phyloP scores from a whole-genome alignment of 2,329 filamentous ascomycete species.

The Ophiostoma quercus region DNA sequence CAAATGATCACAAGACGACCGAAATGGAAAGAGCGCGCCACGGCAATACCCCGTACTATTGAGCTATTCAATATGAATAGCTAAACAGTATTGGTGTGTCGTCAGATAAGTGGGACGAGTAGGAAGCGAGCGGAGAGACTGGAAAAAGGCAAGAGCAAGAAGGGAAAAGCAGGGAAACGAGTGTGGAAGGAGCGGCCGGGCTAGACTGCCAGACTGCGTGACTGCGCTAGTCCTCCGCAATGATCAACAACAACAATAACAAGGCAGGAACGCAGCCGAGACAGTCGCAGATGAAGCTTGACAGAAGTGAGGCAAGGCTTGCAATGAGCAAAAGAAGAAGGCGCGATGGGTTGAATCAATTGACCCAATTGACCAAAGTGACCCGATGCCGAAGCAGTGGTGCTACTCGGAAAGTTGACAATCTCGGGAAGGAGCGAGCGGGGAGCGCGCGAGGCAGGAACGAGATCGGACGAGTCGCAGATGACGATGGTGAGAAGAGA shows the following conservation, averaged over 20 bases:
- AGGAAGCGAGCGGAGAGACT: background rate
- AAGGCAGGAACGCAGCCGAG: conserved; percentile 11
- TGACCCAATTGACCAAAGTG: background rate
- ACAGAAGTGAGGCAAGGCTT: no score
- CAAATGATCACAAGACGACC: background rate
- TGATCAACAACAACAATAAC: conserved; percentile 14
- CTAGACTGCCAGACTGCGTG: background rate
- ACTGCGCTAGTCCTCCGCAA: conserved; percentile 7
- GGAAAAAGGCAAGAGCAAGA: background rate
- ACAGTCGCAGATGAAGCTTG: background rate
- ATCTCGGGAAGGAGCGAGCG: background rate
- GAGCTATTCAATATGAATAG: background rate
- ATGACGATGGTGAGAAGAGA: background rate
- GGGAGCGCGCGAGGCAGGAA: background rate
- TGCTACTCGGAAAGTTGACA: background rate
- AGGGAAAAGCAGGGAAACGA: background rate
- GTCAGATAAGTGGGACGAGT: conserved; percentile 7
- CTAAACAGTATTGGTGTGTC: background rate
- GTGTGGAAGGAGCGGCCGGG: conserved; percentile 5
- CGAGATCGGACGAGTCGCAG: conserved; percentile 6
- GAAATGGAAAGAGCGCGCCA: background rate
- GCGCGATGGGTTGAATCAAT: background rate
- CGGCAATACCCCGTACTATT: background rate
- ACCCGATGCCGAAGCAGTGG: background rate
- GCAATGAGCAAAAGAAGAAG: background rate